A percentile compares a stretch with the other conserved stretches of the same genome.
Evolutionary conservation across 495 filamentous ascomycete species (phyloP).

Genomic region (Penicillium robsamsonii): DNA sequence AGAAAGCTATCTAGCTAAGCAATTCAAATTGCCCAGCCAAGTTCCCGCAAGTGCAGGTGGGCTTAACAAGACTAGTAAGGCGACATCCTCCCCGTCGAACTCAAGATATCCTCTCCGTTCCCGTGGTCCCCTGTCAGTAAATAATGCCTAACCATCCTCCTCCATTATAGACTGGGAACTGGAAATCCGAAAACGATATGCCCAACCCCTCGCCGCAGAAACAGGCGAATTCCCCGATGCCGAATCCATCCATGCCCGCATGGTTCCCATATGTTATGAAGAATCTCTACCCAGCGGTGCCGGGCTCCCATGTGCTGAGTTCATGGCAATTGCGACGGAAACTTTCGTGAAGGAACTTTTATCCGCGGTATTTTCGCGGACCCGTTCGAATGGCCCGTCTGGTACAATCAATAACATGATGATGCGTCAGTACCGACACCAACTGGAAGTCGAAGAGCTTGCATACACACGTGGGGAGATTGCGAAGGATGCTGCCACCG

Average conservation of each 20-base stretch:
- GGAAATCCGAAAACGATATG: slow-evolving; percentile 90
- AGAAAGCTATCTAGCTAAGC: slow-evolving; percentile 67
- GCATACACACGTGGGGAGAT: slow-evolving; percentile 65
- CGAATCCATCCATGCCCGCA: slow-evolving; percentile 73
- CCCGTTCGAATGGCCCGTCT: slow-evolving; percentile 74
- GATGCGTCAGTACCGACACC: slow-evolving; percentile 71
- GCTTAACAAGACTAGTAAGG: slow-evolving; percentile 83
- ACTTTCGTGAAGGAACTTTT: slow-evolving; percentile 89
- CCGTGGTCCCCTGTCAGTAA: slow-evolving; percentile 1
- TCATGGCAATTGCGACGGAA: slow-evolving; percentile 88
- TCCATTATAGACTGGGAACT: slow-evolving; percentile 69
- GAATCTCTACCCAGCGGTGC: slow-evolving; percentile 76
- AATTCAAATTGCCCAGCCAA: slow-evolving; percentile 64
- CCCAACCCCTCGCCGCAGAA: slow-evolving; percentile 80
- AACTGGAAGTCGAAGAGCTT: slow-evolving; percentile 70
- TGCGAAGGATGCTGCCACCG: slow-evolving; percentile 59
- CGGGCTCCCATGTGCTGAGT: slow-evolving; percentile 68
- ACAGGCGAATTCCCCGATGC: slow-evolving; percentile 90
- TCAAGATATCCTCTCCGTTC: slow-evolving; percentile 11
- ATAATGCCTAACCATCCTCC: slow-evolving; percentile 21
- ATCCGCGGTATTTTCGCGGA: slow-evolving; percentile 71
- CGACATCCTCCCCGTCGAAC: slow-evolving; percentile 11
- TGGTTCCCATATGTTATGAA: slow-evolving; percentile 94
- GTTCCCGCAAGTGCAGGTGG: slow-evolving; percentile 80
- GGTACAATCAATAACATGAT: slow-evolving; percentile 68